These are phyloP conservation scores for Schizochytrium sp. DNA, from an alignment of 108 stramenopile species.

Conservation along the genomic window DNA sequence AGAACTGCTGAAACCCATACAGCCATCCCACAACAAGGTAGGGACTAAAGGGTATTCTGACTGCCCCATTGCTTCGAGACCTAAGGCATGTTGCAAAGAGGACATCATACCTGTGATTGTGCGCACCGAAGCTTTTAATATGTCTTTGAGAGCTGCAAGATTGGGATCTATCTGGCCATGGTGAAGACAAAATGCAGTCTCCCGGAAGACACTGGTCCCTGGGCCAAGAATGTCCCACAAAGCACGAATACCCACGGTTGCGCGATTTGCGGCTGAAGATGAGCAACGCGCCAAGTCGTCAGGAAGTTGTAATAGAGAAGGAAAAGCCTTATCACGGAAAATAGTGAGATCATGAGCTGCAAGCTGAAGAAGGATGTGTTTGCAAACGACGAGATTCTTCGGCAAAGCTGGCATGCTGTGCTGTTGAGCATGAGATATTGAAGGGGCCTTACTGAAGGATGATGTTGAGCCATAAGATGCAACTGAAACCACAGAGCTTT, in stretches of 20 bases:
- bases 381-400: conserved; percentile 30
- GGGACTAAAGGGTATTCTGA: conserved; percentile 21
- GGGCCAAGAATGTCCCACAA: conserved; percentile 38
- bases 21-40: conserved; percentile 3
- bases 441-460: background rate
- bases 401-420: background rate
- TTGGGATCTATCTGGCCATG: background rate
- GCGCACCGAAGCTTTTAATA: background rate
- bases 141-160: background rate
- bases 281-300: conserved; percentile 35
- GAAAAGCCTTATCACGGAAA: background rate
- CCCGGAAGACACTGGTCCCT: background rate
- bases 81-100: background rate
- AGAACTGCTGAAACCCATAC: background rate
- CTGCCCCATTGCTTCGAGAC: conserved; percentile 14
- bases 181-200: conserved; percentile 33
- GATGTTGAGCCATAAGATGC: background rate
- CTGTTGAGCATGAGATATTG: background rate
- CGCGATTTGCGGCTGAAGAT: conserved; percentile 22
- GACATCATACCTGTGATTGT: background rate
- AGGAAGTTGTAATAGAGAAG: conserved; percentile 2
- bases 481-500: too few relatives aligned
- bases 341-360: conserved; percentile 35
- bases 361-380: conserved; percentile 50
- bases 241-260: conserved; percentile 16